Conservation (phyloP, 192 early-diverging fungal genomes). For the Gonapodya prolifera region DNA sequence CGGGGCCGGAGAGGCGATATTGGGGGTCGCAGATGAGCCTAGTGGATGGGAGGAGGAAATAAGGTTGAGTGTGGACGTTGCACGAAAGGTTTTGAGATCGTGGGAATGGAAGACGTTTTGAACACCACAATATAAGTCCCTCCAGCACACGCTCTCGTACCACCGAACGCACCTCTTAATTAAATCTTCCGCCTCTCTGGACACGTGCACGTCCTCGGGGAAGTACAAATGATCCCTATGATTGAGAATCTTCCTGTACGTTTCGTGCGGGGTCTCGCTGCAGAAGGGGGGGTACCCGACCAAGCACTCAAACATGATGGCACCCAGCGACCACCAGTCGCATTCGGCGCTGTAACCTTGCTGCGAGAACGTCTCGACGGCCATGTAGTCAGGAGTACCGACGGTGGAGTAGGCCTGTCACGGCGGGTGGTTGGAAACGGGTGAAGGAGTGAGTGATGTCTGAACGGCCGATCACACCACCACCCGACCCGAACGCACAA, state of each 20-base stretch:
- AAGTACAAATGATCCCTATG: conserved; percentile 85
- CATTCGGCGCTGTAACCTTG: conserved; percentile 94
- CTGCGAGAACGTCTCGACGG: conserved; percentile 89
- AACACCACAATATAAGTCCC: not conserved
- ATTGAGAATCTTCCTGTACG: conserved; percentile 96
- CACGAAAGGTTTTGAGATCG: not conserved
- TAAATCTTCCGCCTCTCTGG: conserved; percentile 81
- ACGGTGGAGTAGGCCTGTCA: conserved; percentile 86
- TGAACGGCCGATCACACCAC: too few species aligned
- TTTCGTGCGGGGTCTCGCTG: conserved; percentile 87
- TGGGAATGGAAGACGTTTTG: not conserved
- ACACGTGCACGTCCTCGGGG: conserved; percentile 86
- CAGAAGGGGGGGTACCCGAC: conserved; percentile 98
- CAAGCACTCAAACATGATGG: conserved; percentile 99
- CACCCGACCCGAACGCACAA: conserved; percentile 31
- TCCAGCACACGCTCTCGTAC: not conserved
- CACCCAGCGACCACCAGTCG: conserved; percentile 99
- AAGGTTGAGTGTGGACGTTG: not conserved
- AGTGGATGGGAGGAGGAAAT: not conserved
- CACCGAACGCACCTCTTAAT: conserved; percentile 52
- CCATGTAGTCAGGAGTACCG: conserved; percentile 97
- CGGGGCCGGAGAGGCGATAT: conserved; percentile 66
- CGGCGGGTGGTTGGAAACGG: not conserved
- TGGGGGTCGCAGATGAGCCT: conserved; percentile 80
- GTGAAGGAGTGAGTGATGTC: not conserved